A percentile compares a stretch with the other conserved stretches of the same genome.
These are phyloP conservation scores for Rhynchospora pubera DNA, from an alignment of 176 grass and related monocot genomes.

Conservation along the genomic window DNA sequence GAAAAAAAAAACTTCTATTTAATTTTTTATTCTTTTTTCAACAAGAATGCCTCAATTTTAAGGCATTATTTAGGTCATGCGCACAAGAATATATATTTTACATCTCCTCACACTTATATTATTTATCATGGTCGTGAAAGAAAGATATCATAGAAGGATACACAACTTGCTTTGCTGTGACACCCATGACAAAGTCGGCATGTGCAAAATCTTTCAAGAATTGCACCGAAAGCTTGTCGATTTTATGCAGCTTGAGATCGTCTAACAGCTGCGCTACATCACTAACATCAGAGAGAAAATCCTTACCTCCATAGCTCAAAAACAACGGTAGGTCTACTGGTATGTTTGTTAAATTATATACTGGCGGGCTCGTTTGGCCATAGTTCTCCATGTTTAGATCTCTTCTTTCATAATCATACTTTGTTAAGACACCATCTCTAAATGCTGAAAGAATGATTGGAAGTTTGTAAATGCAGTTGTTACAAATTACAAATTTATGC, in stretches of 20 bases:
- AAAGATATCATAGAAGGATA: conserved; percentile 52
- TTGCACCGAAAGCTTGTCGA: conserved; percentile 46
- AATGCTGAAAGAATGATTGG: conserved; percentile 38
- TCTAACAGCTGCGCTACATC: conserved; percentile 46
- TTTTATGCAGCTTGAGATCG: conserved; percentile 43
- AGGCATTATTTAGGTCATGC: neutral
- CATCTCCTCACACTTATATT: neutral
- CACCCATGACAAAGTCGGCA: conserved; percentile 61
- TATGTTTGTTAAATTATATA: conserved; percentile 48
- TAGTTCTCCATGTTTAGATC: conserved; percentile 45
- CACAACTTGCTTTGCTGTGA: conserved; percentile 56
- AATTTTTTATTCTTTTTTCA: neutral
- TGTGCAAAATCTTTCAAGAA: conserved; percentile 60
- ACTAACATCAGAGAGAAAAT: conserved; percentile 43
- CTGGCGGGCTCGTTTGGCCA: conserved; percentile 44
- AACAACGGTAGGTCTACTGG: conserved; percentile 50
- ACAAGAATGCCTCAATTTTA: neutral
- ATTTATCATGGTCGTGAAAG: conserved; percentile 26
- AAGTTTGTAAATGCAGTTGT: neutral
- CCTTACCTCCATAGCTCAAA: conserved; percentile 73
- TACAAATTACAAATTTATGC: neutral
- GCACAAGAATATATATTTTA: neutral
- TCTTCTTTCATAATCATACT: conserved; percentile 51
- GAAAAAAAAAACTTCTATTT: neutral
- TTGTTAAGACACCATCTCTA: conserved; percentile 51